Evolutionary conservation across 1,284 basidiomycete genomes (phyloP).

Genomic region (Ustilago bromivora): DNA sequence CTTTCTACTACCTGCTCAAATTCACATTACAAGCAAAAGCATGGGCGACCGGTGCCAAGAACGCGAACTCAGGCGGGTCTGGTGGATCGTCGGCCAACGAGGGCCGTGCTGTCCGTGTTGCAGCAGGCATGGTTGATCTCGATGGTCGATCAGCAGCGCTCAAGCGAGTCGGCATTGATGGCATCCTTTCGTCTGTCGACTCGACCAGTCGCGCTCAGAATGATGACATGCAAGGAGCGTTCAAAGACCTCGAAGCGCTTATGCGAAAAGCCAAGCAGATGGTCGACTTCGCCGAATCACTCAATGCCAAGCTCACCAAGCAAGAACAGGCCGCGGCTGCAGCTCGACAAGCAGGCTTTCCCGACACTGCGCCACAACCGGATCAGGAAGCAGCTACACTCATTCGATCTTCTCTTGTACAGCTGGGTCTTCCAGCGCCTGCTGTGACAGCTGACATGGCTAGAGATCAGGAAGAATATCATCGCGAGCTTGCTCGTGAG

Average conservation of each 20-base stretch:
- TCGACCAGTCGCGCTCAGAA: slow-evolving; percentile 75
- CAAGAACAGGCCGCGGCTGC: slow-evolving; percentile 70
- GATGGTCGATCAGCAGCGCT: slow-evolving; percentile 48
- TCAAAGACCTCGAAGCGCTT: slow-evolving; percentile 89
- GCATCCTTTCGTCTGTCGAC: slow-evolving; percentile 39
- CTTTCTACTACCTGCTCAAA: slow-evolving; percentile 84
- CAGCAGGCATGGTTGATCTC: slow-evolving; percentile 46
- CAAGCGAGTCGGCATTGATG: slow-evolving; percentile 53
- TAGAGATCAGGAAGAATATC: slow-evolving; percentile 82
- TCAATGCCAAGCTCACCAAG: slow-evolving; percentile 84
- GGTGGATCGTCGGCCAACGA: background rate
- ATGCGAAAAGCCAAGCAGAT: slow-evolving; percentile 93
- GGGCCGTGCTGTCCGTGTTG: slow-evolving; percentile 24
- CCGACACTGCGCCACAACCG: slow-evolving; percentile 26
- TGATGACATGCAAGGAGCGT: slow-evolving; percentile 80
- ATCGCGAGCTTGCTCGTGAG: slow-evolving; percentile 84
- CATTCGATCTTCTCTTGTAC: slow-evolving; percentile 86
- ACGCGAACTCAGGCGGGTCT: background rate
- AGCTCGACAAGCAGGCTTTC: slow-evolving; percentile 27
- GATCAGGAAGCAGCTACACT: slow-evolving; percentile 73
- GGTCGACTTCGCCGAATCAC: slow-evolving; percentile 85
- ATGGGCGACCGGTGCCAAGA: slow-evolving; percentile 73
- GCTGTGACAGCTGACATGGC: slow-evolving; percentile 93
- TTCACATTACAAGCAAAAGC: slow-evolving; percentile 80
- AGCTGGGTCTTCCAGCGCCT: slow-evolving; percentile 82